Evolutionary conservation across 768 basidiomycete species (phyloP), one percentile per base, ranked within the genome.

Genomic region (Boletus edulis): DNA sequence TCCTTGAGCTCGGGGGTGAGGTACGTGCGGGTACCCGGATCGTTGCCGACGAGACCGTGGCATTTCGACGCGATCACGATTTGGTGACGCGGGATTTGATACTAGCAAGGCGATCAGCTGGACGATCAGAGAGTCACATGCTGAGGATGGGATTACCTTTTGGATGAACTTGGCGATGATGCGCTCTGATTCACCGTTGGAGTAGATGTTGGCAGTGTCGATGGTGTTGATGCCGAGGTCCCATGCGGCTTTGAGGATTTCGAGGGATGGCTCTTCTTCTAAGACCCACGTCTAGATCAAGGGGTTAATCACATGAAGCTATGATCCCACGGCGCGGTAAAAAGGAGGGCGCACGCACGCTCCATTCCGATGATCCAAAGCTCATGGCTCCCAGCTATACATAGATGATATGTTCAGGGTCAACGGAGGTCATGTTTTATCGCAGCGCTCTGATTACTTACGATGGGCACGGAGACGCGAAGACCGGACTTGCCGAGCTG

Each of bases 191-290:
- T 67, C 66, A 20, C 71, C 71, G 29, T 67, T 64, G n/a, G 64
- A 67, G 45, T 75, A 75, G 4, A 70, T 12, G 46, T 76, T 72
- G 20, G 75, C 72, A 0, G 73, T 74, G 42, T 77, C 75, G 40
- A 72, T 67, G 4, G 72, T 75, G 51, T 67, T 75, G 58, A 78
- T 67, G 8, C 76, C 77, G 22, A 66, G 57, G 27, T 74, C 72
- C 66, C 67, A 77, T 7, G 78, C 77, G 5, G 66, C 63, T 55
- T 75, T 73, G 44, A 79, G 52, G 55, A 77, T 62, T 43, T 63
- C 55, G 15, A 72, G 50, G 0, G 69, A 65, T 15, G 70, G 54
- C 2, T 67, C 64, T 47, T 71, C 69, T 0, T 59, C 66, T 8
- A 67, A 54, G 45, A 68, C 60, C 62, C 71, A 72, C 5, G 63